Evolutionary conservation across 1,284 basidiomycete species (phyloP), one percentile per base, ranked within the genome.

Genomic region (Boletus sp.): DNA sequence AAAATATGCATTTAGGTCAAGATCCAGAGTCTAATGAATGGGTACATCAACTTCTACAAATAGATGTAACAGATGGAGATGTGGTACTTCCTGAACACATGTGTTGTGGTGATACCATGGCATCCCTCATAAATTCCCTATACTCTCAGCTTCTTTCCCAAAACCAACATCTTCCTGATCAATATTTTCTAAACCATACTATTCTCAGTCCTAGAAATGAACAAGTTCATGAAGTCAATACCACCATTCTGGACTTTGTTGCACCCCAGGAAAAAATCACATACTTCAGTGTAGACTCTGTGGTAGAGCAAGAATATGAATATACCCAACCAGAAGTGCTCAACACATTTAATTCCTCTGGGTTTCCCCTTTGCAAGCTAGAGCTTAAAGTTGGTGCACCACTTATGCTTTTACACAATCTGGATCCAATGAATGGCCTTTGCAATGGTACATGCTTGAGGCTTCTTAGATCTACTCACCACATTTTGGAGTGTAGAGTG

Each of bases 31-130:
- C 62, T 16, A 37, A 60, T 48, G n/a, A 62, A 0, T 82, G 79
- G 73, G 71, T 79, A 9, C n/a, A 71, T 6, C 81, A 79, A 74
- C 70, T 83, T 0, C 59, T 80, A 0, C 71, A 81, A 7, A 66
- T 83, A 55, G 81, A 80, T 0, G 52, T 59, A 4, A 65, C 70
- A 14, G 62, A 62, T n/a, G 67, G 64, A 1, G 27, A 54, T 6
- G 46, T 80, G 16, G 6, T 44, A 0, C 65, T 83, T 25, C 74
- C 74, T 25, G 14, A 49, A 0, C n/a, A 58, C 16, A 78, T 79
- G 73, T 8, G 21, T 0, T 59, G 65, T 70, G 64, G 58, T 13
- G 40, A 61, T 38, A 8, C 14, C 25, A 69, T 0, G 49, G 9
- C 4, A 17, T 52, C 53, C 10, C 44, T 55, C 4, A 55, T 55